phyloP scores from a whole-genome alignment of 2,329 filamentous ascomycete species.

The Colletotrichum liriopes region DNA sequence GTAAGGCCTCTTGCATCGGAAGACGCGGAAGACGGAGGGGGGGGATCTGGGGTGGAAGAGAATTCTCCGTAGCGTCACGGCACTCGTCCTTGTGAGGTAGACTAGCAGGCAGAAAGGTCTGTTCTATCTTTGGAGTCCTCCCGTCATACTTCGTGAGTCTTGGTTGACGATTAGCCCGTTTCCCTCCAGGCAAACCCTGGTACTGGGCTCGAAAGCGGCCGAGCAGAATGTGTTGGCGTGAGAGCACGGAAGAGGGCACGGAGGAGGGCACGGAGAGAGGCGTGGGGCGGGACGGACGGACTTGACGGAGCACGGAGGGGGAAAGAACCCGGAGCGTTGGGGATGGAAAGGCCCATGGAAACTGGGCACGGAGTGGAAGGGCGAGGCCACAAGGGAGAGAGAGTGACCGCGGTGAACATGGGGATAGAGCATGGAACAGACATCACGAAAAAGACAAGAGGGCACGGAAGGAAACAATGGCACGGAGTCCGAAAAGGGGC shows the following conservation, averaged over 20 bases:
- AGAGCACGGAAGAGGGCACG: neutral
- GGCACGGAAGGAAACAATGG: conserved; percentile 12
- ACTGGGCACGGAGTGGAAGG: neutral
- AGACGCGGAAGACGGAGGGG: neutral
- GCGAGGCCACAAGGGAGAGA: neutral
- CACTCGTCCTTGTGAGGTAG: neutral
- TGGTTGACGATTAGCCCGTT: neutral
- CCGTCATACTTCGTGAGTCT: neutral
- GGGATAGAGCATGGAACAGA: neutral
- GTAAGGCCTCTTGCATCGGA: neutral
- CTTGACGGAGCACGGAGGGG: conserved; percentile 23
- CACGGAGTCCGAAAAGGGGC: conserved; percentile 4
- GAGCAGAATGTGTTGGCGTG: conserved; percentile 13
- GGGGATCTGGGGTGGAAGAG: neutral
- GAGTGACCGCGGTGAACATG: neutral
- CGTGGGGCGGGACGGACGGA: conserved; percentile 8
- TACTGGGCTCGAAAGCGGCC: neutral
- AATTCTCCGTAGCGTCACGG: neutral
- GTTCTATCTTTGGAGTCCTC: conserved; percentile 8
- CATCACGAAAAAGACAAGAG: neutral
- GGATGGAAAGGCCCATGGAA: neutral
- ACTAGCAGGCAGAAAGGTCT: neutral
- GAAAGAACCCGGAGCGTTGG: neutral
- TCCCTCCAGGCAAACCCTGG: neutral
- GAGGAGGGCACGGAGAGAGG: neutral